phyloP scores from a whole-genome alignment of 352 stramenopile species.

The Phytophthora pistaciae region DNA sequence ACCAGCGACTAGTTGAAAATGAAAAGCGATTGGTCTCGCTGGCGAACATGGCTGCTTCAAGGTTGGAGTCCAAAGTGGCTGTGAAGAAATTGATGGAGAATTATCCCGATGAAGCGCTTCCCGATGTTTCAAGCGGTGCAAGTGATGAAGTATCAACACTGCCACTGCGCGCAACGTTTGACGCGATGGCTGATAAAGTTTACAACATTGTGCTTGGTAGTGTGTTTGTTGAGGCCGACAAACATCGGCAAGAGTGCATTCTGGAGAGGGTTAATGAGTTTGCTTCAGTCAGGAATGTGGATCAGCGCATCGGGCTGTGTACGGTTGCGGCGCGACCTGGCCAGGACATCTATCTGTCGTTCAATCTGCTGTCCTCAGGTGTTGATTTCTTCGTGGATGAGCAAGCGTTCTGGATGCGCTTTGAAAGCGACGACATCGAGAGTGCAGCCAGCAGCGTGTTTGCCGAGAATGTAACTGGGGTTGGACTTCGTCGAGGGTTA shows the following conservation, averaged over 20 bases:
- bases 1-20: slow-evolving; percentile 63
- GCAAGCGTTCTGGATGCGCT: slow-evolving; percentile 54
- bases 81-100: slow-evolving; percentile 49
- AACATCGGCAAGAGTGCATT: slow-evolving; percentile 30
- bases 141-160: slow-evolving; percentile 9
- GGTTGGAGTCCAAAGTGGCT: slow-evolving; percentile 53
- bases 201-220: slow-evolving; percentile 57
- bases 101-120: slow-evolving; percentile 12
- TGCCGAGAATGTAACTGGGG: slow-evolving; percentile 23
- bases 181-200: slow-evolving; percentile 41
- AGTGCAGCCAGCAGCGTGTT: slow-evolving; percentile 29
- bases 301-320: slow-evolving; percentile 55
- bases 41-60: slow-evolving; percentile 46
- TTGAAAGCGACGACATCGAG: slow-evolving; percentile 57
- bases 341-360: slow-evolving; percentile 49
- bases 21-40: slow-evolving; percentile 56
- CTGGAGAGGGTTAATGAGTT: slow-evolving; percentile 43
- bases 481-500: slow-evolving; percentile 42
- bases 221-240: slow-evolving; percentile 28
- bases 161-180: slow-evolving; percentile 28
- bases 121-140: neutral
- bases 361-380: slow-evolving; percentile 42
- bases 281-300: slow-evolving; percentile 42
- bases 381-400: slow-evolving; percentile 44
- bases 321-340: slow-evolving; percentile 41